Evolutionary conservation across 441 rosid species (phyloP), one percentile per base, ranked within the genome.

Genomic region (Capsella rubella): DNA sequence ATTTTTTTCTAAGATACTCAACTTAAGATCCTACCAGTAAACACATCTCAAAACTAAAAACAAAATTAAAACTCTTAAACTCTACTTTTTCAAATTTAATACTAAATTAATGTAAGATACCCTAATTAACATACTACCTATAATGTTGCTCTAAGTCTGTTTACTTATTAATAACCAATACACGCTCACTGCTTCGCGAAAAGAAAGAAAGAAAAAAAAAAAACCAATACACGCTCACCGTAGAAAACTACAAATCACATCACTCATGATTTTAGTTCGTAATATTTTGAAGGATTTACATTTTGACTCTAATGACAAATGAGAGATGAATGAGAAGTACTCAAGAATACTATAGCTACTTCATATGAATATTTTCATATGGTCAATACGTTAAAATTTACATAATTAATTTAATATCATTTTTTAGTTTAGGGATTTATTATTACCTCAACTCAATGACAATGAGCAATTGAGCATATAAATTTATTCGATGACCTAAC

Each of bases 401-500:
- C 39, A 34, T 14, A 31, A 14, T 6, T 15, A 46, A 25, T 6
- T 12, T 35, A 25, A 35, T 10, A 3, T 42, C 29, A 42, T 32
- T 8, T 43, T 64, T 34, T 18, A 35, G n/a, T 55, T 46, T 27
- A 56, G 10, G 46, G 11, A 31, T 60, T 12, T 39, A 1, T 43
- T 52, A 34, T 15, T 35, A 65, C 32, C 40, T 46, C 10, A 35
- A 34, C 40, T 46, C 10, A 35, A 9, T 29, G 59, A 34, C 10
- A 35, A 9, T 29, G 59, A 34, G 10, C 40, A 45, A 35, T 6
- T 29, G 59, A 34, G 10, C 40, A 45, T 6, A 32, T 53, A 21
- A 14, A 53, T 63, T 18, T 54, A 40, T 57, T 67, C 78, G 69
- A 75, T 60, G 63, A 47, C 78, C 73, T 52, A 75, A 67, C 69